Percentiles rank a stretch among this genome's conserved stretches.
Conservation (phyloP, 2,329 filamentous ascomycete genomes). For the Colletotrichum liriopes region DNA sequence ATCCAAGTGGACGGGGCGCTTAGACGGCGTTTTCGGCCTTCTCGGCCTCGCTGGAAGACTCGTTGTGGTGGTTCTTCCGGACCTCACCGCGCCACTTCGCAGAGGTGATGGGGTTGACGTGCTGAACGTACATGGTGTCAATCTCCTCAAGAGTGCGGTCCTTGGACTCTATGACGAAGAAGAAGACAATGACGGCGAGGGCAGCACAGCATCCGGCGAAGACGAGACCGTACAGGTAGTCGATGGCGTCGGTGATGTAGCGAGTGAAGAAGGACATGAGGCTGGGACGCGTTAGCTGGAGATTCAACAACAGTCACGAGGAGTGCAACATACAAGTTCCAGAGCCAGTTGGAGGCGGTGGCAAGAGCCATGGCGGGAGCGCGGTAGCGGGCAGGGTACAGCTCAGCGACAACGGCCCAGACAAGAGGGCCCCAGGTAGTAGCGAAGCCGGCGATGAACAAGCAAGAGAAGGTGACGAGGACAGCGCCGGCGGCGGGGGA, state of each 20-base stretch:
- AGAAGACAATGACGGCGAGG: conserved; percentile 78
- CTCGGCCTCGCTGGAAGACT: conserved; percentile 37
- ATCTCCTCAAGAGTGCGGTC: conserved; percentile 82
- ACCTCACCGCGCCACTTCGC: conserved; percentile 51
- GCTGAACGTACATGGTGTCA: conserved; percentile 79
- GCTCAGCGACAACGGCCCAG: conserved; percentile 76
- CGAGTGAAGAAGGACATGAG: conserved; percentile 70
- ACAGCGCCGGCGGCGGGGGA: conserved; percentile 68
- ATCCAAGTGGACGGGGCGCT: neutral
- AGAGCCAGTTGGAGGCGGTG: conserved; percentile 74
- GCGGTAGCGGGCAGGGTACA: conserved; percentile 73
- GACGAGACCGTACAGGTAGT: conserved; percentile 80
- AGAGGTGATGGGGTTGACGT: conserved; percentile 66
- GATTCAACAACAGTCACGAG: conserved; percentile 58
- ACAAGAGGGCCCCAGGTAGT: conserved; percentile 80
- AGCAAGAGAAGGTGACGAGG: conserved; percentile 78
- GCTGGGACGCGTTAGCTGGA: conserved; percentile 43
- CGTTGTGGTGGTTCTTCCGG: conserved; percentile 47
- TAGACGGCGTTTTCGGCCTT: conserved; percentile 28
- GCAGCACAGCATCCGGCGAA: conserved; percentile 78
- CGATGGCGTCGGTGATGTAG: conserved; percentile 80
- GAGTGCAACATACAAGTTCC: conserved; percentile 73
- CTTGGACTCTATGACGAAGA: conserved; percentile 83
- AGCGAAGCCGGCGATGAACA: conserved; percentile 79
- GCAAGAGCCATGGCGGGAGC: conserved; percentile 69